Base-by-base conservation (phyloP, 1,284 basidiomycete genomes). In the Ustilago bromivora region DNA sequence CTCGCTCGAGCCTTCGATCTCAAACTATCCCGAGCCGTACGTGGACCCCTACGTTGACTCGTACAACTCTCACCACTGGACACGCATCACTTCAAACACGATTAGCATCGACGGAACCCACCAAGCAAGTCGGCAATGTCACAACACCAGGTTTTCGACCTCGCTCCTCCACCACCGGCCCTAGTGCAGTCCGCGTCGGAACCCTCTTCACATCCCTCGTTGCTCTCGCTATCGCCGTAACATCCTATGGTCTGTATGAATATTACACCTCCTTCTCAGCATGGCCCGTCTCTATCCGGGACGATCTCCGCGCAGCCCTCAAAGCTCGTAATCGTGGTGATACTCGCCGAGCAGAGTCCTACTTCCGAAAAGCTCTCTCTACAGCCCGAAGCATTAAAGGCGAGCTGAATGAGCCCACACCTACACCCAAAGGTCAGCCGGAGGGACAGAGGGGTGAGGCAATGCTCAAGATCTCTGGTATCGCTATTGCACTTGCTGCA, bases 181-280 rank as follows among this genome's bases (percentile, higher is more conserved):
- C 76, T 2, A 57, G 54, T 6, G 56, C 61, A 13, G 53, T 71
- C 4, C 68, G 76, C 3, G 72, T 78, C 15, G 76, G 76, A 6
- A 78, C 76, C 0, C 62, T 78, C 32, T 78, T 77, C 61, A 64
- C 64, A 52, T 64, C 62, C 28, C 76, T 86, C 31, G 74, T 79
- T 19, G 68, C 80, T 1, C 66, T 85, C 9, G 85, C 81, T 7
- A 51, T 87, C 17, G 80, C 69, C 6, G 73, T 82, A 4, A 87
- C 86, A 4, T 66, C 68, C 9, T 81, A 82, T 31, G 85, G 86
- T 11, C 65, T 86, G 41, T 86, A 82, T 61, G 76, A 84, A 51
- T 87, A 82, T 67, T 85, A 83, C 66, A 77, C 74, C 23, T 81
- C 85, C 13, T 85, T 87, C 69, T 76, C 67, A 34, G 82, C 83